Conservation (phyloP, 2,329 filamentous ascomycete genomes). For the Knufia fluminis region DNA sequence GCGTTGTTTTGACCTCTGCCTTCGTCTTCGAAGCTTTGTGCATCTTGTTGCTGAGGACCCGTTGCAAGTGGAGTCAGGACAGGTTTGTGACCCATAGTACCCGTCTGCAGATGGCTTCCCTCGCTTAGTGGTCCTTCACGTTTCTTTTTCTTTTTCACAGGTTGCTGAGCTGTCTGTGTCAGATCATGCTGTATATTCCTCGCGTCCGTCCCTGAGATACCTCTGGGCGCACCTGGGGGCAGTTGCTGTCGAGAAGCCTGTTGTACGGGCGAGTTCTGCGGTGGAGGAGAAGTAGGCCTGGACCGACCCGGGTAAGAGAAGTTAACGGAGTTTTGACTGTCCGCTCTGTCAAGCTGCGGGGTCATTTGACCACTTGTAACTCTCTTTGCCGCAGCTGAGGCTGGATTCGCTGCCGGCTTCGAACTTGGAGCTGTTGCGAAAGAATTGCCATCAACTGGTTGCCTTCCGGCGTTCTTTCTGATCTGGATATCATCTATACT, state of each 20-base stretch:
- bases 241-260: neutral
- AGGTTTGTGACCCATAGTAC: slow-evolving; percentile 22
- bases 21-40: neutral
- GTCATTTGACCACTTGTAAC: slow-evolving; percentile 17
- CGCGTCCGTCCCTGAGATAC: slow-evolving; percentile 22
- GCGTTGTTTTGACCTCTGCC: slow-evolving; percentile 11
- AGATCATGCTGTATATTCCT: slow-evolving; percentile 23
- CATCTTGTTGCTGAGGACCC: slow-evolving; percentile 13
- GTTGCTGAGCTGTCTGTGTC: slow-evolving; percentile 24
- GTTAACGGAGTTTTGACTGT: slow-evolving; percentile 38
- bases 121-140: slow-evolving; percentile 23
- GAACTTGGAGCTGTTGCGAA: slow-evolving; percentile 1
- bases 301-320: slow-evolving; percentile 39
- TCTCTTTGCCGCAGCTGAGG: slow-evolving; percentile 24
- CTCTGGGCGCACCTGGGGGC: slow-evolving; percentile 10
- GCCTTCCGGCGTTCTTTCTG: neutral
- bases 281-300: slow-evolving; percentile 33
- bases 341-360: slow-evolving; percentile 28
- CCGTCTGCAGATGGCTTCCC: slow-evolving; percentile 24
- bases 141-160: slow-evolving; percentile 25
- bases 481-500: slow-evolving; percentile 40
- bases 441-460: slow-evolving; percentile 27
- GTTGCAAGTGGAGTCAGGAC: slow-evolving; percentile 27
- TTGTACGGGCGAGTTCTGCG: slow-evolving; percentile 13
- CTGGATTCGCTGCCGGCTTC: slow-evolving; percentile 12